A percentile compares a stretch with the other conserved stretches of the same genome.
phyloP scores from a whole-genome alignment of 805 yeast species.

The Candida sphagnicola region DNA sequence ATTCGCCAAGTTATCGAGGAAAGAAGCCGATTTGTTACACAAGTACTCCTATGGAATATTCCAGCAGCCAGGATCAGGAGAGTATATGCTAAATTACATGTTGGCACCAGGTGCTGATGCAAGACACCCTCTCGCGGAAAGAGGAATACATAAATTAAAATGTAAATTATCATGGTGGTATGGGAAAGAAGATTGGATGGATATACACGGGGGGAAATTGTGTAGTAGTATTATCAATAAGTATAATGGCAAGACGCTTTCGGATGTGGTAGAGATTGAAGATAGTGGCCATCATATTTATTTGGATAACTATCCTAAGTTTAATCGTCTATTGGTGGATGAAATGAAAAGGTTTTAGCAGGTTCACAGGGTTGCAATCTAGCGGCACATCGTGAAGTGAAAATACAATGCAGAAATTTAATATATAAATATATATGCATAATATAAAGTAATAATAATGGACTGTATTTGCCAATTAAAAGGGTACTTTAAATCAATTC shows the following conservation, averaged over 20 bases:
- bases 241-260: conserved; percentile 11
- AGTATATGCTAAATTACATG: conserved; percentile 79
- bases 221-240: conserved; percentile 32
- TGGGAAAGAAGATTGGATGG: conserved; percentile 74
- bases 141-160: conserved; percentile 47
- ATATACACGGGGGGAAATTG: conserved; percentile 42
- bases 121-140: conserved; percentile 58
- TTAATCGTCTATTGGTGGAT: conserved; percentile 46
- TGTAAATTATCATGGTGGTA: conserved; percentile 79
- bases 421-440: background rate
- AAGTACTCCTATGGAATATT: conserved; percentile 80
- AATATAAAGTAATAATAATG: no score
- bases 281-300: conserved; percentile 79
- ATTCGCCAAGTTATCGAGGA: conserved; percentile 53
- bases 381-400: no score
- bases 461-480: no score
- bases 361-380: no score
- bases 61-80: conserved; percentile 87
- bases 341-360: conserved; percentile 49
- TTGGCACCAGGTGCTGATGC: conserved; percentile 92
- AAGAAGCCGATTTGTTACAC: conserved; percentile 57
- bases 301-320: conserved; percentile 56
- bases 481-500: no score
- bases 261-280: conserved; percentile 39
- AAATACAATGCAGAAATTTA: no score